These are phyloP conservation scores for Rosa rugosa DNA, from an alignment of 306 rosid genomes.

Conservation along the genomic window DNA sequence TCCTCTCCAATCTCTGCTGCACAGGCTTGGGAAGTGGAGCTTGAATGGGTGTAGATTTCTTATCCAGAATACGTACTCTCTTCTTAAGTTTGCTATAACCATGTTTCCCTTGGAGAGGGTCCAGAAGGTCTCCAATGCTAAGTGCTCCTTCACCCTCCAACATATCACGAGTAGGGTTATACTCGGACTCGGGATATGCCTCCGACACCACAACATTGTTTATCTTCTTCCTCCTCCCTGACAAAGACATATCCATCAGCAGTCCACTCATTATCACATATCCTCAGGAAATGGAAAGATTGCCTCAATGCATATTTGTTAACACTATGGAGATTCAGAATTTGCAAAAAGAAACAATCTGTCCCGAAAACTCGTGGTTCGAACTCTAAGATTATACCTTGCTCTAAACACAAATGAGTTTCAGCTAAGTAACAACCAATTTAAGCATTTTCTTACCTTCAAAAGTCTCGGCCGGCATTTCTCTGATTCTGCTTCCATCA, in stretches of 20 bases:
- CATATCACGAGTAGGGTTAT: slow-evolving; percentile 71
- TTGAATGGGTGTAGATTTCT: slow-evolving; percentile 40
- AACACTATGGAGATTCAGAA: background rate
- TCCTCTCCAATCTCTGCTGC: slow-evolving; percentile 64
- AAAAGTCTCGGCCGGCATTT: slow-evolving; percentile 60
- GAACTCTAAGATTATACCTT: background rate
- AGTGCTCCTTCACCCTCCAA: slow-evolving; percentile 67
- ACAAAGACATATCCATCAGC: background rate
- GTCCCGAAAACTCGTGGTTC: no score
- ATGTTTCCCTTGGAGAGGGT: slow-evolving; percentile 60
- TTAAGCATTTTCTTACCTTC: slow-evolving; percentile 42
- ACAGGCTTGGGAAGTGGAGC: slow-evolving; percentile 72
- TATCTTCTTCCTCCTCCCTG: slow-evolving; percentile 60
- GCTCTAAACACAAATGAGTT: background rate
- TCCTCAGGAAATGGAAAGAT: no score
- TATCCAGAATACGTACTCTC: slow-evolving; percentile 42
- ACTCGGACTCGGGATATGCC: slow-evolving; percentile 86
- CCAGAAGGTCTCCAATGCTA: slow-evolving; percentile 59
- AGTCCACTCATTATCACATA: background rate
- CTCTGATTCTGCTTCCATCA: slow-evolving; percentile 51
- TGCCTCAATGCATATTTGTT: background rate
- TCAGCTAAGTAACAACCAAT: background rate
- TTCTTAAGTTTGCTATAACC: slow-evolving; percentile 62
- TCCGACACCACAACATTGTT: slow-evolving; percentile 49
- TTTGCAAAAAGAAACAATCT: background rate